Percentiles rank a stretch among this genome's conserved stretches.
These are phyloP conservation scores for Starmera quercuum DNA, from an alignment of 805 yeast species.

Conservation along the genomic window DNA sequence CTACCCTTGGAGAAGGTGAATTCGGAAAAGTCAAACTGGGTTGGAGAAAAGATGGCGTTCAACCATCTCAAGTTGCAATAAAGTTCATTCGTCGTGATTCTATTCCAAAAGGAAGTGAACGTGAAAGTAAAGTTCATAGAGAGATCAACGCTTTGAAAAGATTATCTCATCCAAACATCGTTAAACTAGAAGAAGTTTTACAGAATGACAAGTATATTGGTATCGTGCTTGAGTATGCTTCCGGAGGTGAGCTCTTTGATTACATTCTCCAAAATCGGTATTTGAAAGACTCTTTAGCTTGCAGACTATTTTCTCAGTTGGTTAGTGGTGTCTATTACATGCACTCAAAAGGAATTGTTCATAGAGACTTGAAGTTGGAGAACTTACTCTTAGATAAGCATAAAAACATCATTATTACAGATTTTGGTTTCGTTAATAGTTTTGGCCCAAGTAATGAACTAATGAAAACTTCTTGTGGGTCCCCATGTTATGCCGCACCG, in stretches of 20 bases:
- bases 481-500: slow-evolving; percentile 98
- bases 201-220: slow-evolving; percentile 95
- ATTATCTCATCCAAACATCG: slow-evolving; percentile 89
- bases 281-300: slow-evolving; percentile 80
- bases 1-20: slow-evolving; percentile 96
- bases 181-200: slow-evolving; percentile 82
- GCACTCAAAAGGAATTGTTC: slow-evolving; percentile 64
- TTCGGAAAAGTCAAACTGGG: slow-evolving; percentile 97
- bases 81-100: slow-evolving; percentile 85
- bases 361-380: slow-evolving; percentile 69
- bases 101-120: slow-evolving; percentile 77
- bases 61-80: slow-evolving; percentile 76
- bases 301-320: slow-evolving; percentile 84
- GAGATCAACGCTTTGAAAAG: slow-evolving; percentile 88
- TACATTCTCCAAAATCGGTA: slow-evolving; percentile 81
- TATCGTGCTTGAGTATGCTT: slow-evolving; percentile 91
- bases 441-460: slow-evolving; percentile 54
- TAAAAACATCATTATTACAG: slow-evolving; percentile 62
- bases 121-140: slow-evolving; percentile 83
- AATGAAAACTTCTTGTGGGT: slow-evolving; percentile 94
- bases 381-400: slow-evolving; percentile 49
- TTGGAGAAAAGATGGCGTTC: slow-evolving; percentile 81
- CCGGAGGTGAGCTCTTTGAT: slow-evolving; percentile 95
- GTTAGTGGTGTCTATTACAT: slow-evolving; percentile 88
- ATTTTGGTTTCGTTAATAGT: slow-evolving; percentile 87